Conservation (phyloP, 73 alveolate genomes). For the Diophrys sp. region DNA sequence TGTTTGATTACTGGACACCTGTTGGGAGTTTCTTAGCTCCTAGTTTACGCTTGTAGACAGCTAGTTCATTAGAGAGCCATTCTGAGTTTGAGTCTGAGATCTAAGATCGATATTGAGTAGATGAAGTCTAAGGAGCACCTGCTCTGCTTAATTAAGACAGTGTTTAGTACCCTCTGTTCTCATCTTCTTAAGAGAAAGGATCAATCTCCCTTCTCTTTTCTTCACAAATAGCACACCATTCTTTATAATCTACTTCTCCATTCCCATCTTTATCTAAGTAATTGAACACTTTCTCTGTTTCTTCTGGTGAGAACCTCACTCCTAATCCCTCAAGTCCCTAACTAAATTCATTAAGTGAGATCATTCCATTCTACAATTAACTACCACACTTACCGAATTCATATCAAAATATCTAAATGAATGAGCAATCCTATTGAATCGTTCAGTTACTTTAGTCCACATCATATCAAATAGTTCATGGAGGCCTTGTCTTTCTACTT, state of each 20-base stretch:
- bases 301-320: neutral
- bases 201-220: neutral
- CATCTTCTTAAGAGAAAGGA: neutral
- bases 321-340: constrained; percentile 4
- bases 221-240: constrained; percentile 18
- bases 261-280: constrained; percentile 1
- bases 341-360: constrained; percentile 9
- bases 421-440: constrained; percentile 5
- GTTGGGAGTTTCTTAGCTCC: too few species aligned
- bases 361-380: neutral
- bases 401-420: constrained; percentile 16
- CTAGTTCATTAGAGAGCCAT: too few species aligned
- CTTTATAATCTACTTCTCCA: constrained; percentile 13
- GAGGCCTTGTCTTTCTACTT: neutral
- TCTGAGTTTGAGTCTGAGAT: too few species aligned
- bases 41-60: too few species aligned
- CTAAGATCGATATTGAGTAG: too few species aligned
- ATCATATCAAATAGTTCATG: neutral
- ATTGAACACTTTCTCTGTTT: neutral
- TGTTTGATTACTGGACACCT: too few species aligned
- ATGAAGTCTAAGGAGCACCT: too few species aligned
- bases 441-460: constrained; percentile 16
- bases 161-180: neutral
- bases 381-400: constrained; percentile 4
- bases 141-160: too few species aligned